Percentiles rank a stretch among this genome's conserved stretches.
These are phyloP conservation scores for Tuber indicum DNA, from an alignment of 495 filamentous ascomycete genomes.

Conservation along the genomic window DNA sequence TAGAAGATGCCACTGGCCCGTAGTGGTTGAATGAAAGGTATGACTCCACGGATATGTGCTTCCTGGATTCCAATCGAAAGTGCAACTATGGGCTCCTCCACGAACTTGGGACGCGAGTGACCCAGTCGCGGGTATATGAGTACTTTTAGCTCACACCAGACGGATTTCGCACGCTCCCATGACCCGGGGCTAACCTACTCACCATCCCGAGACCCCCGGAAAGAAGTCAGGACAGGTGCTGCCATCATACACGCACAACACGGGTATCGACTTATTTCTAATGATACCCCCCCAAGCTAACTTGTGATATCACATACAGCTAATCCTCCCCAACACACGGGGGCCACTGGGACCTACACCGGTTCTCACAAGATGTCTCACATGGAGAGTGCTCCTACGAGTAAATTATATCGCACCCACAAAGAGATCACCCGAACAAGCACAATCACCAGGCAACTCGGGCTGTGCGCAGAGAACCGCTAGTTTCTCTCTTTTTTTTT, in stretches of 20 bases:
- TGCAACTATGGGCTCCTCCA: neutral
- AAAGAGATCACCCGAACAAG: neutral
- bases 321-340: neutral
- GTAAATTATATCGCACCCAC: neutral
- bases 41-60: neutral
- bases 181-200: neutral
- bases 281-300: neutral
- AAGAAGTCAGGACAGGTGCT: neutral
- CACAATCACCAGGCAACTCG: neutral
- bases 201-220: neutral
- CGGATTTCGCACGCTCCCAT: neutral
- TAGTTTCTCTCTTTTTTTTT: neutral
- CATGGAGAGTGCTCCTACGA: neutral
- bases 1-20: neutral
- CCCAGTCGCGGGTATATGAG: neutral
- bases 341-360: neutral
- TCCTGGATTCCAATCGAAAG: neutral
- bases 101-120: neutral
- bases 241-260: too few relatives aligned
- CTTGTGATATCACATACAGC: constrained; percentile 1
- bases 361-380: neutral
- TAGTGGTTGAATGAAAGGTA: neutral
- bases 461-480: neutral
- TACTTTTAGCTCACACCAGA: neutral
- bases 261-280: neutral